A percentile compares a stretch with the other conserved stretches of the same genome.
These are phyloP conservation scores for Candida mattraensis DNA, from an alignment of 805 yeast genomes.

Conservation along the genomic window DNA sequence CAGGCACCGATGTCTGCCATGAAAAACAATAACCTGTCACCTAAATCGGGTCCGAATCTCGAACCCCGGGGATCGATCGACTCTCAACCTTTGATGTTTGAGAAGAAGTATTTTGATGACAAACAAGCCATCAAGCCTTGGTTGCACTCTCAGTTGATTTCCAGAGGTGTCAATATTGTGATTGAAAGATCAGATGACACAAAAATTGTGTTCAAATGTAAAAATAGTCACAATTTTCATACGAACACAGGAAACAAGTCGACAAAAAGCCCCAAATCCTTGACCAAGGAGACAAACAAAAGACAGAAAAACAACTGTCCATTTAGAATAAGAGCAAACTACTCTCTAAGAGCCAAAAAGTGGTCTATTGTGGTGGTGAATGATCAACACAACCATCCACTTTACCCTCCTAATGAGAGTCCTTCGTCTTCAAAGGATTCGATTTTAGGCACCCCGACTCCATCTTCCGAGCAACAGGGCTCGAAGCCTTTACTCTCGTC, in stretches of 20 bases:
- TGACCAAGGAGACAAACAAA: constrained; percentile 15
- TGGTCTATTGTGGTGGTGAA: constrained; percentile 65
- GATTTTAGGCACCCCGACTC: constrained; percentile 2
- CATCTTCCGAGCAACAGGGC: constrained; percentile 6
- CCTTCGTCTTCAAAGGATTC: constrained; percentile 3
- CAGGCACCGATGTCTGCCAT: constrained; percentile 16
- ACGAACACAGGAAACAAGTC: constrained; percentile 7
- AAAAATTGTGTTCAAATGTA: constrained; percentile 64
- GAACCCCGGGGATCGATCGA: no score
- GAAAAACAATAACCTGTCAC: constrained; percentile 5
- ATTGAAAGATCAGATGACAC: constrained; percentile 62
- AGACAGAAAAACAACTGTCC: constrained; percentile 47
- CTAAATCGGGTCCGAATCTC: neutral
- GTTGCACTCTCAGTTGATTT: constrained; percentile 49
- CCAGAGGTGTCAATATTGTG: constrained; percentile 53
- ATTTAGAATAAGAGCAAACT: constrained; percentile 64
- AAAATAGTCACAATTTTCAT: constrained; percentile 34
- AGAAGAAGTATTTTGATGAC: constrained; percentile 36
- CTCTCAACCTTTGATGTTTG: constrained; percentile 14
- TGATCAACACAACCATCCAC: constrained; percentile 57
- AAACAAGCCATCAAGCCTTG: constrained; percentile 60
- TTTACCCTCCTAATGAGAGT: constrained; percentile 25
- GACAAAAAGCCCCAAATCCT: constrained; percentile 13
- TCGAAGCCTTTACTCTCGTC: constrained; percentile 9
- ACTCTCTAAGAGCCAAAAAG: constrained; percentile 45